A percentile compares a stretch with the other conserved stretches of the same genome.
Evolutionary conservation across 306 rosid genomes (phyloP).

Genomic region (Cucumis cinereus): DNA sequence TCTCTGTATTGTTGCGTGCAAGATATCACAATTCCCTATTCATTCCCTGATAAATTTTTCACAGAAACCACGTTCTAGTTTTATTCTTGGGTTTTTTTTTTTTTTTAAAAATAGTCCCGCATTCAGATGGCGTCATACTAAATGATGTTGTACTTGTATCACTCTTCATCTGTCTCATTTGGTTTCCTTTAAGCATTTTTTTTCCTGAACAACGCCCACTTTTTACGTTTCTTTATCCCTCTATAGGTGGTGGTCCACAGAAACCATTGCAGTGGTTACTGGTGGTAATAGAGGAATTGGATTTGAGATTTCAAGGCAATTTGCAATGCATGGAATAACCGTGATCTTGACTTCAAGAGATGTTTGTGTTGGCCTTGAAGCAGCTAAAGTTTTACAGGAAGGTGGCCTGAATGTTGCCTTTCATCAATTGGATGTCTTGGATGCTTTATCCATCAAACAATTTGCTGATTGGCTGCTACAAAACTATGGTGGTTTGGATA

Average conservation of each 20-base stretch:
- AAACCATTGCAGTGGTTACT: conserved; percentile 72
- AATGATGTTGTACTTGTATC: background rate
- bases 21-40: background rate
- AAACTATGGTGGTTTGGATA: conserved; percentile 69
- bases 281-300: conserved; percentile 96
- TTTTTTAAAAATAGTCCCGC: background rate
- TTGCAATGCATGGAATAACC: conserved; percentile 71
- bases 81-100: background rate
- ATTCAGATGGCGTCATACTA: background rate
- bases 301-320: conserved; percentile 66
- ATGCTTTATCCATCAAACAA: conserved; percentile 37
- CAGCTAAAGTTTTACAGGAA: conserved; percentile 73
- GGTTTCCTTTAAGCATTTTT: background rate
- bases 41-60: background rate
- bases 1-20: background rate
- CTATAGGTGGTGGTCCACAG: conserved; percentile 88
- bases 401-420: conserved; percentile 61
- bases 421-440: conserved; percentile 69
- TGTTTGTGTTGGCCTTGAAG: conserved; percentile 60
- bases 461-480: conserved; percentile 56
- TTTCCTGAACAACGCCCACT: background rate
- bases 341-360: conserved; percentile 79
- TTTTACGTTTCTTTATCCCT: background rate
- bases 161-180: background rate
- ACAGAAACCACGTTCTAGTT: background rate